phyloP scores from a whole-genome alignment of 1,284 basidiomycete genomes.

The Trichosporon coremiiforme region DNA sequence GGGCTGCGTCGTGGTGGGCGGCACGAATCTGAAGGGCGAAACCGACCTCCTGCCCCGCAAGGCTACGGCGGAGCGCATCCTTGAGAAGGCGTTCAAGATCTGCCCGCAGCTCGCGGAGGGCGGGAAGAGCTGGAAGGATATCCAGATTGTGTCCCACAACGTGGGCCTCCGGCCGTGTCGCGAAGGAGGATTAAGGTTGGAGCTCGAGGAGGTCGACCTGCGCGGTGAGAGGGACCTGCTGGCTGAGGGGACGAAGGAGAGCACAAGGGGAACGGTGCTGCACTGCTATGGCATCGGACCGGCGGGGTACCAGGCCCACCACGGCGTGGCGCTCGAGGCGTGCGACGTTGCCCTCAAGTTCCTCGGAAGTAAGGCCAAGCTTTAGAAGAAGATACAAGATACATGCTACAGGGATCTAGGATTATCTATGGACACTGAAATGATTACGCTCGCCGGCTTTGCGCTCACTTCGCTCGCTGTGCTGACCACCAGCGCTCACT shows the following conservation, averaged over 20 bases:
- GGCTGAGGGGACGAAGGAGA: constrained; percentile 3
- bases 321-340: constrained; percentile 54
- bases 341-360: constrained; percentile 39
- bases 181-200: constrained; percentile 67
- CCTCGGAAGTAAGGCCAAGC: constrained; percentile 19
- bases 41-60: constrained; percentile 43
- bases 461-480: no score
- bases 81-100: constrained; percentile 46
- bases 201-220: constrained; percentile 66
- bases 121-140: constrained; percentile 47
- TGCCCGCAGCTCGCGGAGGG: constrained; percentile 50
- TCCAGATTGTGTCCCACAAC: constrained; percentile 63
- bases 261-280: constrained; percentile 58
- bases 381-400: constrained; percentile 23
- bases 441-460: no score
- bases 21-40: constrained; percentile 44
- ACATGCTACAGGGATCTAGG: constrained; percentile 5
- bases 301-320: constrained; percentile 52
- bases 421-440: constrained; percentile 1
- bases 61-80: constrained; percentile 43
- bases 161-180: constrained; percentile 71
- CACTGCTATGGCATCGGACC: constrained; percentile 70
- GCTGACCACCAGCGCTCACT: no score
- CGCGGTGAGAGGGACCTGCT: constrained; percentile 40
- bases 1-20: constrained; percentile 46